Conservation (phyloP, 805 yeast species). For the Isabelozyma rhagii region DNA sequence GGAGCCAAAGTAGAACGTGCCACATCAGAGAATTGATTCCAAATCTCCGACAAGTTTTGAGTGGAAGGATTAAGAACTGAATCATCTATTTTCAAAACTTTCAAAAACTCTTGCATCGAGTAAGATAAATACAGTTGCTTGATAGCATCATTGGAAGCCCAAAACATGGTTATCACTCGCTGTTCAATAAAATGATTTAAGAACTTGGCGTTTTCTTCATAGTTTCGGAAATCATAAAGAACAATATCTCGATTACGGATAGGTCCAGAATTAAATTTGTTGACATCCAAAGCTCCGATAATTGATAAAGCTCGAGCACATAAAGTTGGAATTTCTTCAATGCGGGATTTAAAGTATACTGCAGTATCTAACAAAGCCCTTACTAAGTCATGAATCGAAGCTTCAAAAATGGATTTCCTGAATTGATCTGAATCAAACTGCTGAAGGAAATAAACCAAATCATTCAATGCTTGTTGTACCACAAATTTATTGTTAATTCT, state of each 20-base stretch:
- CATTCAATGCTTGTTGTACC: conserved; percentile 67
- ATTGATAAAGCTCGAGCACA: conserved; percentile 71
- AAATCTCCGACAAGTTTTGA: conserved; percentile 31
- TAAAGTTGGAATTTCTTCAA: conserved; percentile 48
- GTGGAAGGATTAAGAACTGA: conserved; percentile 14
- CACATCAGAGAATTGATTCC: conserved; percentile 63
- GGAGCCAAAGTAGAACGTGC: conserved; percentile 76
- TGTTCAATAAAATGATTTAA: conserved; percentile 62
- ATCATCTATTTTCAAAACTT: conserved; percentile 50
- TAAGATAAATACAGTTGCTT: conserved; percentile 80
- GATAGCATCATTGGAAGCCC: conserved; percentile 86
- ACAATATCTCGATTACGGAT: conserved; percentile 46
- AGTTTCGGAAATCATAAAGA: conserved; percentile 60
- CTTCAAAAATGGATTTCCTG: conserved; percentile 26
- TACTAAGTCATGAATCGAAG: conserved; percentile 43
- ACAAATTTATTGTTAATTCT: conserved; percentile 66
- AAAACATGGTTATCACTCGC: conserved; percentile 75
- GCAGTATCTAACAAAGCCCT: conserved; percentile 55
- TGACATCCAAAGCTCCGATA: conserved; percentile 74
- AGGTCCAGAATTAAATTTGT: conserved; percentile 45
- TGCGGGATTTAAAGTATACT: conserved; percentile 49
- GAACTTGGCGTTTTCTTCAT: conserved; percentile 61
- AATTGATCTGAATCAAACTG: conserved; percentile 44
- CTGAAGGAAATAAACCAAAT: conserved; percentile 51
- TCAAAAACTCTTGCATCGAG: conserved; percentile 83